Base-by-base conservation (phyloP, 257 asterid species). In the Ophiorrhiza pumila region DNA sequence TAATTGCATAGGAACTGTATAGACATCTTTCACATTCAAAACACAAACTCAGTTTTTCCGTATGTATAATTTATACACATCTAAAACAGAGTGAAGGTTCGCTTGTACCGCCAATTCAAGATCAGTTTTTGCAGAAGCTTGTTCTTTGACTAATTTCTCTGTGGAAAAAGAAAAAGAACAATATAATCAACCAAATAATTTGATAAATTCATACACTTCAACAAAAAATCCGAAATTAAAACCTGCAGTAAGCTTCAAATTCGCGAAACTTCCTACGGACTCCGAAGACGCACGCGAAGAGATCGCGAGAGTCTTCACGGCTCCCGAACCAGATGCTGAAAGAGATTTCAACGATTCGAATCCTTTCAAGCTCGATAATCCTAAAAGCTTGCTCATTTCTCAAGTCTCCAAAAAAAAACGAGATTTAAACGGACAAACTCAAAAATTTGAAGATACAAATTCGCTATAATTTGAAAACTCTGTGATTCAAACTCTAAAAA, bases 121-220 rank as follows among this genome's bases (percentile, higher is more conserved):
- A 83, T 95, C 98, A 55, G 85, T 82, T 82, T 82, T 92, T 11
- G 96, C 90, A 50, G 98, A 90, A 80, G 98, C 97, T 83, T 95
- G 99, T 77, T 92, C 98, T 81, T 86, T 88, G 74, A 95, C 92
- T 83, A 95, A 81, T 85, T 91, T 95, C 83, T 95, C 99, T 95
- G 86, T 22, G 20, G 45, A 75, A 52, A 35, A 66, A 64, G 72
- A 46, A 31, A 49, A 49, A 41, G 23, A 77, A 72, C 65, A 63
- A 17, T 5, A 57, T 29, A 29, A 22, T 45, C 60, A 39, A 41
- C 12, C 75, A n/a, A 39, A 39, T 49, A 13, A 60, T 22, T 18
- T 31, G n/a, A 31, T 8, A 60, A 29, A 10, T n/a, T 12, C 49
- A 8, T 25, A 41, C 63, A 69, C 42, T 17, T 31, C 31, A 41